phyloP scores from a whole-genome alignment of 2,329 filamentous ascomycete species.

The Talaromyces sp. region DNA sequence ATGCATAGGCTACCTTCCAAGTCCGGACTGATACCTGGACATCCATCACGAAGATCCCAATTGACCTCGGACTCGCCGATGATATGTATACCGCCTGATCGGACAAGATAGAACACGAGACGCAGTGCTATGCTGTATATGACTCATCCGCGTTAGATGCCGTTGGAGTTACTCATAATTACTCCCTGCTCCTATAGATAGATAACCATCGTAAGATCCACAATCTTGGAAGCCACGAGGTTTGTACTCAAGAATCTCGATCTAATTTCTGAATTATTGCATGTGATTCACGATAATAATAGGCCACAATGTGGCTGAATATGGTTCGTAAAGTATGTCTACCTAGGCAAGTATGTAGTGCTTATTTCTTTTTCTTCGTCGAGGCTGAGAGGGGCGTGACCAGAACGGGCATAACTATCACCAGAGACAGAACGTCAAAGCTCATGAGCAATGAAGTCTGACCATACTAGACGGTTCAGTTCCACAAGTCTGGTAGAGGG shows the following conservation, averaged over 20 bases:
- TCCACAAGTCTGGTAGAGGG: background rate
- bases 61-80: background rate
- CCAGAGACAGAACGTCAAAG: background rate
- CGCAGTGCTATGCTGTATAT: background rate
- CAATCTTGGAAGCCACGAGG: background rate
- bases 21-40: background rate
- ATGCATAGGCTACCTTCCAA: background rate
- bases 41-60: background rate
- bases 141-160: background rate
- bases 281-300: background rate
- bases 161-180: background rate
- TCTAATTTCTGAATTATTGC: background rate
- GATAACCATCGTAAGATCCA: background rate
- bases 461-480: background rate
- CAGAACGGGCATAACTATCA: background rate
- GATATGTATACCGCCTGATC: background rate
- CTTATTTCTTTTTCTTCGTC: background rate
- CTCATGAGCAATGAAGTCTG: background rate
- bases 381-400: slow-evolving; percentile 3
- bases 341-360: background rate
- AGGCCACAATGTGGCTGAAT: background rate
- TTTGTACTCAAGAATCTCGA: background rate
- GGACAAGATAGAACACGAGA: background rate
- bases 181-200: background rate
- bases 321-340: too few relatives aligned